Evolutionary conservation across 306 rosid genomes (phyloP).

Genomic region (Cercis canadensis): DNA sequence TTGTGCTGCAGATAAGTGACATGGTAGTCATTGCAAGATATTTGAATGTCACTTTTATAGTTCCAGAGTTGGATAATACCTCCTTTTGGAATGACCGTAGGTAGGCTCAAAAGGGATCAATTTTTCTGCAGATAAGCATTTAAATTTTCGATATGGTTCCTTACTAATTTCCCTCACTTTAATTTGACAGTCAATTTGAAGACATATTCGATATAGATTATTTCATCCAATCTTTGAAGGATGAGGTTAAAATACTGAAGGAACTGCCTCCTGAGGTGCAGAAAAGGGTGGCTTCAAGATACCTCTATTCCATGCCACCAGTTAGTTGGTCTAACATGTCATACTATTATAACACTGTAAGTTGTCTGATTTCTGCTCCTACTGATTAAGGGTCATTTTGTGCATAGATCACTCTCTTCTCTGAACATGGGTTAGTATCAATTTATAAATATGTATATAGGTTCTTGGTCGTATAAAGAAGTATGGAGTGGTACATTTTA

Average conservation of each 20-base stretch:
- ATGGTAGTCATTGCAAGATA: conserved; percentile 66
- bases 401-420: background rate
- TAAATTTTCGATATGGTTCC: background rate
- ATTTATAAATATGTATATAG: conserved; percentile 36
- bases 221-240: conserved; percentile 64
- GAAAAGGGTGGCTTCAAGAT: conserved; percentile 37
- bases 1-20: conserved; percentile 61
- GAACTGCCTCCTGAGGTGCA: conserved; percentile 56
- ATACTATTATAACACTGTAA: conserved; percentile 55
- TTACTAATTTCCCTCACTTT: background rate
- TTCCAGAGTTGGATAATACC: conserved; percentile 64
- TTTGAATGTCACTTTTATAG: conserved; percentile 57
- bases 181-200: conserved; percentile 41
- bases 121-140: background rate
- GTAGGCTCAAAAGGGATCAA: conserved; percentile 26
- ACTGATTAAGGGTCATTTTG: background rate
- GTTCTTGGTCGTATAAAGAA: conserved; percentile 56
- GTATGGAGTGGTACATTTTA: conserved; percentile 59
- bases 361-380: conserved; percentile 4
- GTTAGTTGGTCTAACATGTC: conserved; percentile 73
- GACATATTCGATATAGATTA: conserved; percentile 64
- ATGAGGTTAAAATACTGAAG: conserved; percentile 63
- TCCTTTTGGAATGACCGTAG: conserved; percentile 64
- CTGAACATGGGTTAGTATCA: background rate
- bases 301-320: conserved; percentile 61